Evolutionary conservation across 148 eudicot genomes (phyloP).

Genomic region (Rhododendron mucronatum): DNA sequence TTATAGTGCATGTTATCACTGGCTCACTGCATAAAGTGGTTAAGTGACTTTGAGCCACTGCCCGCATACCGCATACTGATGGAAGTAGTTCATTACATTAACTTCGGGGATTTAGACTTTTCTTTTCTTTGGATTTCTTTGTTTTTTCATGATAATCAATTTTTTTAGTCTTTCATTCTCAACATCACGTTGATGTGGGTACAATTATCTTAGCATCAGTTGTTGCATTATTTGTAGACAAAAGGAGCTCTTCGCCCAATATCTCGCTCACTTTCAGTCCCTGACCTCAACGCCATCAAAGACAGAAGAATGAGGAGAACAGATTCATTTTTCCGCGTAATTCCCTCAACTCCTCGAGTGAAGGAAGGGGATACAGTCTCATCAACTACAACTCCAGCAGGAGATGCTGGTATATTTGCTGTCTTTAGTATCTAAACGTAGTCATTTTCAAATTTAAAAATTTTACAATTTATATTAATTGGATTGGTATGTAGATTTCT

Average conservation of each 20-base stretch:
- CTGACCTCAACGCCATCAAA: slow-evolving; percentile 38
- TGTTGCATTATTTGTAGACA: slow-evolving; percentile 33
- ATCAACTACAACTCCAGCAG: slow-evolving; percentile 21
- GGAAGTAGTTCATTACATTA: neutral
- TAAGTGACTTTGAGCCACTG: neutral
- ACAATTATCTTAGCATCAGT: slow-evolving; percentile 4
- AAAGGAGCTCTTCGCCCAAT: slow-evolving; percentile 42
- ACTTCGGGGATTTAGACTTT: neutral
- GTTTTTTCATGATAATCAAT: neutral
- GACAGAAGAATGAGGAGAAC: slow-evolving; percentile 35
- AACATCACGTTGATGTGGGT: neutral
- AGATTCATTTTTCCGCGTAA: slow-evolving; percentile 71
- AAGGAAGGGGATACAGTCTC: slow-evolving; percentile 34
- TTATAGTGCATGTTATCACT: neutral
- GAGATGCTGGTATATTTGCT: slow-evolving; percentile 25
- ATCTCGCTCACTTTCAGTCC: slow-evolving; percentile 70
- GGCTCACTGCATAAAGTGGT: neutral
- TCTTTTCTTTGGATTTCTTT: neutral
- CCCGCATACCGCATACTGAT: neutral
- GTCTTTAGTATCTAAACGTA: neutral
- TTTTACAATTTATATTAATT: neutral
- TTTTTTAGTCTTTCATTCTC: neutral
- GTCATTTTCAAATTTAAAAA: neutral
- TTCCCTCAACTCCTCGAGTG: slow-evolving; percentile 64
- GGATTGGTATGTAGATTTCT: neutral